Conservation (phyloP, 495 filamentous ascomycete genomes). For the Melanomma pulvis-pyrius region DNA sequence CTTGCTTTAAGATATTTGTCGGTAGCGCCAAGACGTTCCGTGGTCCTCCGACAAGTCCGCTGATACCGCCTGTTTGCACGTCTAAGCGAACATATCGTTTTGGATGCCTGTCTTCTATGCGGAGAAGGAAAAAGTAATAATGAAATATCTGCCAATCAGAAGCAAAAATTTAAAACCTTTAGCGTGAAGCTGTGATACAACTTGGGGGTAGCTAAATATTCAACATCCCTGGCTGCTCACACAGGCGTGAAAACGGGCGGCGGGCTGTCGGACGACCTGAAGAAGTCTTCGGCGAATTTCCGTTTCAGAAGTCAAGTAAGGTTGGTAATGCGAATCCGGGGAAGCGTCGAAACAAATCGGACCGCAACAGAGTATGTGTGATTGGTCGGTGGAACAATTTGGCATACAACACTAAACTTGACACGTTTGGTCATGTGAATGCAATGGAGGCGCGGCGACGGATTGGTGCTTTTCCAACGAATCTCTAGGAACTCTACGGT, state of each 20-base stretch:
- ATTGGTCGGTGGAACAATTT: neutral
- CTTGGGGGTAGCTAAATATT: no score
- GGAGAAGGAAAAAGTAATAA: no score
- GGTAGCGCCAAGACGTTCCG: neutral
- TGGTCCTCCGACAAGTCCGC: no score
- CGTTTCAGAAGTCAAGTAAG: neutral
- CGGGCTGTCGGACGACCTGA: neutral
- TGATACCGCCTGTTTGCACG: no score
- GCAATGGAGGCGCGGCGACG: neutral
- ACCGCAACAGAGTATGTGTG: neutral
- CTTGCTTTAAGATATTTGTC: neutral
- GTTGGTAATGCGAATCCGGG: neutral
- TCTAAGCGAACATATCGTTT: no score
- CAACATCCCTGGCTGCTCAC: no score
- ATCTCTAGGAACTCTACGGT: neutral
- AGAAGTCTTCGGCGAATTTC: neutral
- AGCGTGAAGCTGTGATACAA: no score
- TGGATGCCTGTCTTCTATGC: no score
- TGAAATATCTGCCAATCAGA: no score
- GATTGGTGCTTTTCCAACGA: neutral
- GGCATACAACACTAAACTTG: neutral
- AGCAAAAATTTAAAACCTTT: no score
- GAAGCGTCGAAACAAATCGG: neutral
- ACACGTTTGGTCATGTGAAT: neutral
- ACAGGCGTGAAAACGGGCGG: no score